A percentile compares a stretch with the other conserved stretches of the same genome.
Conservation (phyloP, 2,329 filamentous ascomycete species). For the Calonectria crousiana region DNA sequence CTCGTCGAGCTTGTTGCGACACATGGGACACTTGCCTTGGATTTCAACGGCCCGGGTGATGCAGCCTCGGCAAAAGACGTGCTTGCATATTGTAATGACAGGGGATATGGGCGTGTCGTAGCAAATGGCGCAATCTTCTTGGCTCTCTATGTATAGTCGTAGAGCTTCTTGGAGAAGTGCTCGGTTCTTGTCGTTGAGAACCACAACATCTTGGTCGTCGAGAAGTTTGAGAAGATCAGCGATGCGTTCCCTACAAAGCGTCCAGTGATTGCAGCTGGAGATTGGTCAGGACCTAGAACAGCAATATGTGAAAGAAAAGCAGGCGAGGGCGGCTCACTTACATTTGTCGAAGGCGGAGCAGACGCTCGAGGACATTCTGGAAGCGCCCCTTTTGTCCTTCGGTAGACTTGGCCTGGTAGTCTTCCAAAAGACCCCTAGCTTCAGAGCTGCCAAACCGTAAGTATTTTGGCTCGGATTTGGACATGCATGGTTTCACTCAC, state of each 20-base stretch:
- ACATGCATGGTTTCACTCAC: conserved; percentile 53
- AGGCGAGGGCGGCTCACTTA: conserved; percentile 44
- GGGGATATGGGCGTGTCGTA: conserved; percentile 78
- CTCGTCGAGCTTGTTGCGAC: conserved; percentile 75
- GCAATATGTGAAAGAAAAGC: not conserved
- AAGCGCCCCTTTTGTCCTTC: conserved; percentile 68
- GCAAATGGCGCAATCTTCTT: conserved; percentile 88
- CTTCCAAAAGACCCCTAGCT: conserved; percentile 77
- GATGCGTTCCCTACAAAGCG: conserved; percentile 81
- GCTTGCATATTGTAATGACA: conserved; percentile 87
- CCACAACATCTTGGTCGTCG: conserved; percentile 75
- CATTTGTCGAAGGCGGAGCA: conserved; percentile 85
- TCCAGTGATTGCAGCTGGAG: conserved; percentile 85
- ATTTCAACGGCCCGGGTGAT: conserved; percentile 80
- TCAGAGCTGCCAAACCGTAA: conserved; percentile 64
- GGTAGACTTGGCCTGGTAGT: conserved; percentile 64
- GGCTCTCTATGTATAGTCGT: conserved; percentile 80
- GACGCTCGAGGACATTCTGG: conserved; percentile 81
- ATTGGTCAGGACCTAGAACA: conserved; percentile 13
- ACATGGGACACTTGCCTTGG: conserved; percentile 88
- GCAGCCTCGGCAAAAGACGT: conserved; percentile 81
- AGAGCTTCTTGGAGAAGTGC: conserved; percentile 80
- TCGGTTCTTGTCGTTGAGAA: conserved; percentile 78
- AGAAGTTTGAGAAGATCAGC: conserved; percentile 77
- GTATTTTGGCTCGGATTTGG: not conserved